A percentile compares a stretch with the other conserved stretches of the same genome.
Evolutionary conservation across 768 basidiomycete species (phyloP).

Genomic region (Mycena rosella): DNA sequence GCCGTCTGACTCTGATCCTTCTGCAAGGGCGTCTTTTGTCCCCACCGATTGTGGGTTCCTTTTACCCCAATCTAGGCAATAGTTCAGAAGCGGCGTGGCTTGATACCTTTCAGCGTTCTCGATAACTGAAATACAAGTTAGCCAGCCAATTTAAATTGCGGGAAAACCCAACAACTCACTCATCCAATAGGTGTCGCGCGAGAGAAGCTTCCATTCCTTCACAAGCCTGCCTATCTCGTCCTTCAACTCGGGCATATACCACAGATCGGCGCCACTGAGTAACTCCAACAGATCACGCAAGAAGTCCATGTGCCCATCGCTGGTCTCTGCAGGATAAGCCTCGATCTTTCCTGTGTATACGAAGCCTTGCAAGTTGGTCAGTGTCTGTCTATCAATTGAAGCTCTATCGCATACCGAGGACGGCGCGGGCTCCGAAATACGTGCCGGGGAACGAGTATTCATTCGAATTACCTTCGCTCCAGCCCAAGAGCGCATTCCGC

Average conservation of each 20-base stretch:
- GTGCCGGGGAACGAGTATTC: slow-evolving; percentile 34
- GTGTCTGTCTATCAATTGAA: not conserved
- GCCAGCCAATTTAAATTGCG: not conserved
- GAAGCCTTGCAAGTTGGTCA: slow-evolving; percentile 26
- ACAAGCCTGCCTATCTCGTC: slow-evolving; percentile 35
- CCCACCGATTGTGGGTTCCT: slow-evolving; percentile 27
- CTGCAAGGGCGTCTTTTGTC: not conserved
- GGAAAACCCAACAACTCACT: slow-evolving; percentile 20
- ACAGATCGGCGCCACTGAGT: slow-evolving; percentile 29
- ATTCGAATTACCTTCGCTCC: slow-evolving; percentile 19
- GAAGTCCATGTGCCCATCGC: slow-evolving; percentile 29
- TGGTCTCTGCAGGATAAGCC: slow-evolving; percentile 5
- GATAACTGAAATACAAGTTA: slow-evolving; percentile 11
- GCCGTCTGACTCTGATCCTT: not conserved
- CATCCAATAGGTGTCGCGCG: slow-evolving; percentile 32
- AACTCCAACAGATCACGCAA: slow-evolving; percentile 36
- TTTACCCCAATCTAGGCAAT: slow-evolving; percentile 32
- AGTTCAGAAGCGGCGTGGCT: slow-evolving; percentile 24
- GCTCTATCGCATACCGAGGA: slow-evolving; percentile 28
- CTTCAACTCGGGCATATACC: slow-evolving; percentile 36
- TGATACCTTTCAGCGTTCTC: slow-evolving; percentile 21
- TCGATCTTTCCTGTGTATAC: slow-evolving; percentile 36
- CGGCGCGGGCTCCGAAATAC: slow-evolving; percentile 36
- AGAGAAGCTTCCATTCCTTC: slow-evolving; percentile 29
- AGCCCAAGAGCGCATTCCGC: slow-evolving; percentile 25